Evolutionary conservation across 2,329 filamentous ascomycete species (phyloP), one percentile per base, ranked within the genome.

Genomic region (Cladosporium austrohemisphaericum): DNA sequence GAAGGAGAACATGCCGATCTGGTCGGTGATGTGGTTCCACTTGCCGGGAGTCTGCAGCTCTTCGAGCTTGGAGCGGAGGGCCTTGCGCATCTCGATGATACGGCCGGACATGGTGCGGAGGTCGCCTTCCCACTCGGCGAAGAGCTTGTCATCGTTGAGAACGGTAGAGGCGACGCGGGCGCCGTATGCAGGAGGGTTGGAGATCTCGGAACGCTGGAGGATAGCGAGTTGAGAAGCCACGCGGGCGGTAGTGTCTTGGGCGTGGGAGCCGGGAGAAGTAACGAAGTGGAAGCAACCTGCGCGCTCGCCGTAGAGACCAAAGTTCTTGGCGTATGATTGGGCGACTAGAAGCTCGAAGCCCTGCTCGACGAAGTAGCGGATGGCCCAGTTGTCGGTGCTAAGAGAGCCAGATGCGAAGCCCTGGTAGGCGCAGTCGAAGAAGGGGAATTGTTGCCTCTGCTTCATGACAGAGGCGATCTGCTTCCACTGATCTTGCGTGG

Each of bases 1-100:
- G 69, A 95, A 98, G 69, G 85, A 92, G 75, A 98, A 98, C 93
- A 98, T 98, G 74, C 93, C 93, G 66, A 98, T 98, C 78, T 98
- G 93, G 63, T 94, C 88, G 13, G 91, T 96, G 68, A 98, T 95
- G 73, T 98, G 93, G 65, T 91, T 88, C 93, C 93, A 98, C 11
- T 80, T 86, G 25, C 92, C 92, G 0, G 92, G 92, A 0, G 93
- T 96, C 23, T 81, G 82, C 52, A 92, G 79, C 64, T 84, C 81
- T 72, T 97, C 92, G 9, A 98, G 81, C 70, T 91, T 88, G 49
- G 75, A 72, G 43, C 88, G 81, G 60, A 98, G 74, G 3, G 80
- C 81, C 63, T 81, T 82, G 56, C 93, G 84, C 93, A 97, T 98
- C 65, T 81, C 80, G 58, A 88, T 92, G 74, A 98, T 98, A 55